phyloP scores from a whole-genome alignment of 2,329 filamentous ascomycete genomes.

The Passalora sequoiae region DNA sequence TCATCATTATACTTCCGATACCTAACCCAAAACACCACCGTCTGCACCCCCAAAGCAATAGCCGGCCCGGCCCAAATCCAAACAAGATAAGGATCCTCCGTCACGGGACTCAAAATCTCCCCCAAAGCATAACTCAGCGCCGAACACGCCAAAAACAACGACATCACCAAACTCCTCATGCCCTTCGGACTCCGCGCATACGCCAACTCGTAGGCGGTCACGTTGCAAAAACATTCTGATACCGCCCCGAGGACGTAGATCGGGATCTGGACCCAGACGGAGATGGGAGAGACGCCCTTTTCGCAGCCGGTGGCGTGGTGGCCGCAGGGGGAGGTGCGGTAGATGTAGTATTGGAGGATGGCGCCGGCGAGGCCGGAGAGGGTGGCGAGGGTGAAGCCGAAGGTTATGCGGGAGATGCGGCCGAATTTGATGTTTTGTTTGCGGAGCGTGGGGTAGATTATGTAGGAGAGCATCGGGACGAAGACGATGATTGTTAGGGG shows the following conservation, averaged over 20 bases:
- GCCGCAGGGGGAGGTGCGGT: constrained; percentile 48
- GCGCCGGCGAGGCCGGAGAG: constrained; percentile 50
- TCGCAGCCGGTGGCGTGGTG: constrained; percentile 21
- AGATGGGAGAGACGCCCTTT: constrained; percentile 15
- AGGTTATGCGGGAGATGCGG: constrained; percentile 48
- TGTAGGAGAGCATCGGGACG: constrained; percentile 37
- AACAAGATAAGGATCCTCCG: constrained; percentile 44
- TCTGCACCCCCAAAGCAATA: constrained; percentile 46
- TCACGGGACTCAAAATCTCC: constrained; percentile 42
- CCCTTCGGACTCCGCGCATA: constrained; percentile 40
- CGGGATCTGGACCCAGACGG: constrained; percentile 27
- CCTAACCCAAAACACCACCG: constrained; percentile 44
- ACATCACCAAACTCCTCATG: constrained; percentile 41
- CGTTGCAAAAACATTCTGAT: constrained; percentile 37
- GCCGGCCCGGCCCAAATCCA: constrained; percentile 34
- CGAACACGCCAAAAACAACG: constrained; percentile 35
- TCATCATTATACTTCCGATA: constrained; percentile 40
- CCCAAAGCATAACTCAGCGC: constrained; percentile 39
- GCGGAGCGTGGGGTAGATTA: constrained; percentile 42
- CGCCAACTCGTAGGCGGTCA: constrained; percentile 44
- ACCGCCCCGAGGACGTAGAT: constrained; percentile 36
- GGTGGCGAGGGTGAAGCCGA: constrained; percentile 49
- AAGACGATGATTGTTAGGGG: constrained; percentile 42
- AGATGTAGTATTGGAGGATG: constrained; percentile 51
- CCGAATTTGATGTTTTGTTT: constrained; percentile 36